Evolutionary conservation across 1,139 yeast species (phyloP), one percentile per base, ranked within the genome.

Genomic region (Ogataea hybrid): DNA sequence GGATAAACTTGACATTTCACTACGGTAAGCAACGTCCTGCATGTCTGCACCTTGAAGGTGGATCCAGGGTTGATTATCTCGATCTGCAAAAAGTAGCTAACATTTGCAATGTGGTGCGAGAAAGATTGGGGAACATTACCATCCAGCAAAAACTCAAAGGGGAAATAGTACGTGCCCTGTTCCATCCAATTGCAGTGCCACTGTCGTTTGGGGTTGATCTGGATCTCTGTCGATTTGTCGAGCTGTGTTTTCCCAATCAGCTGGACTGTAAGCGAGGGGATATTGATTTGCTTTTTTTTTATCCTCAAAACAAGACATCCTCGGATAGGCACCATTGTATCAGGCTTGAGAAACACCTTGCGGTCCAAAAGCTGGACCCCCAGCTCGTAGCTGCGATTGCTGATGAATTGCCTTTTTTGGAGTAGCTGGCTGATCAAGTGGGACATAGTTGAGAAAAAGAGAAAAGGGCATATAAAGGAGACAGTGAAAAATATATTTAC

Each of bases 241-340:
- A 39, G 6, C n/a, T 34, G 25, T 8, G 37, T 30, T n/a, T 32
- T 28, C 6, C 37, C 37, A n/a, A 22, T 28, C n/a, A 30, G 30
- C 25, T 23, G 21, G 8, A 32, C 25, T 4, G 22, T 32, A 23
- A 37, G 14, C 10, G 25, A 16, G 12, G 41, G 32, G 20, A 21
- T 18, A 10, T 12, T n/a, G 14, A 39, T 21, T 18, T 17, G 29
- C 29, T 33, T 29, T 15, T 31, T 37, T 4, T 28, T 25, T 23
- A 55, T 42, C 6, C 36, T 29, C 5, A 56, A 35, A 6, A 48
- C 37, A 10, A 56, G 34, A 31, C 44, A 49, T 2, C 61, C 61
- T 30, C 56, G 35, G 10, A 55, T 33, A 3, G 58, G 56, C 23
- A 52, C 46, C 10, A 39, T 22, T 5, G 37, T 35, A 5, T 14